A percentile compares a stretch with the other conserved stretches of the same genome.
phyloP scores from a whole-genome alignment of 2,329 filamentous ascomycete species.

The Myriangium duriaei region DNA sequence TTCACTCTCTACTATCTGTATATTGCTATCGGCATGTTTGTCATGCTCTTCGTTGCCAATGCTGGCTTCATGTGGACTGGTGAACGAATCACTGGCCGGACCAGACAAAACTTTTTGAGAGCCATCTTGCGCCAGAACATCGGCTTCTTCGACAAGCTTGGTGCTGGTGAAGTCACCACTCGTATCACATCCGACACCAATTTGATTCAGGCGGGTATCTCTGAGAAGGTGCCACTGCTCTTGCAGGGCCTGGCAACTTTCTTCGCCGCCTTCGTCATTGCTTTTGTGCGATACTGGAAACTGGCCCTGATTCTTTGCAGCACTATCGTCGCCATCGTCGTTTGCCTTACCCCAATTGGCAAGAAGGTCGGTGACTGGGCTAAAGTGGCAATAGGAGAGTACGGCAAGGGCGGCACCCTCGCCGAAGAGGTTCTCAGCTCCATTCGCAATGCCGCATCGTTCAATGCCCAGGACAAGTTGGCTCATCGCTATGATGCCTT shows the following conservation, averaged over 20 bases:
- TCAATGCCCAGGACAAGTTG: slow-evolving; percentile 86
- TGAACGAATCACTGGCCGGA: slow-evolving; percentile 34
- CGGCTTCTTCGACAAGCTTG: slow-evolving; percentile 84
- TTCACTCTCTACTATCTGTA: slow-evolving; percentile 78
- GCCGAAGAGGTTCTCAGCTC: slow-evolving; percentile 93
- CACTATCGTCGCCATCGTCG: slow-evolving; percentile 65
- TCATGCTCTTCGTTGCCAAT: slow-evolving; percentile 65
- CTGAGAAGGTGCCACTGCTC: slow-evolving; percentile 73
- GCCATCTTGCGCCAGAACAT: slow-evolving; percentile 82
- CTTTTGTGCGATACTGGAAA: slow-evolving; percentile 86
- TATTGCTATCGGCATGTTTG: slow-evolving; percentile 67
- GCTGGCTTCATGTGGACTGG: slow-evolving; percentile 69
- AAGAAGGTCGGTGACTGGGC: slow-evolving; percentile 68
- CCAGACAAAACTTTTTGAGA: slow-evolving; percentile 66
- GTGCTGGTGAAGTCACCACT: slow-evolving; percentile 85
- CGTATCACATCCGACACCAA: slow-evolving; percentile 92
- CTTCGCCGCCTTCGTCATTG: slow-evolving; percentile 77
- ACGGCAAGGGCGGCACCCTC: slow-evolving; percentile 73
- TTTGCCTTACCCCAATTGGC: slow-evolving; percentile 63
- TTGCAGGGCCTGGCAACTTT: slow-evolving; percentile 70
- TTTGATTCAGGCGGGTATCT: slow-evolving; percentile 84
- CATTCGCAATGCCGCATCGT: slow-evolving; percentile 82
- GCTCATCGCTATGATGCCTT: slow-evolving; percentile 73
- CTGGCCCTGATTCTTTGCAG: slow-evolving; percentile 77
- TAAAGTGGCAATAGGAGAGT: slow-evolving; percentile 64